Percentiles rank a stretch among this genome's conserved stretches.
phyloP scores from a whole-genome alignment of 2,329 filamentous ascomycete species.

The Aspergillus fijiensis region DNA sequence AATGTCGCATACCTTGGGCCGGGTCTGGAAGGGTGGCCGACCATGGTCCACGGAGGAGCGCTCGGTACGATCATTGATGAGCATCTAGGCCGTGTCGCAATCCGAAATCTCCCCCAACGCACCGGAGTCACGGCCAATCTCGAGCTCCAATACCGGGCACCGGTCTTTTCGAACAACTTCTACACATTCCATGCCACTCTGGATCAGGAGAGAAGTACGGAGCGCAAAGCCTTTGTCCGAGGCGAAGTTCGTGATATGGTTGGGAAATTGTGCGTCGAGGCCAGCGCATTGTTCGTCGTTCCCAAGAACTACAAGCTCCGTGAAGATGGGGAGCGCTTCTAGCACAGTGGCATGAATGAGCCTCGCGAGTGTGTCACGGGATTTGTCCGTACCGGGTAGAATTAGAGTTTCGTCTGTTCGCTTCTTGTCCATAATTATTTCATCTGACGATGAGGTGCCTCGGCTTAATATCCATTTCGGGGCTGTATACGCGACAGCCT shows the following conservation, averaged over 20 bases:
- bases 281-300: constrained; percentile 60
- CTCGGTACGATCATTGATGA: constrained; percentile 70
- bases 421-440: too few species aligned
- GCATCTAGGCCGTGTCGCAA: constrained; percentile 63
- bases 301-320: constrained; percentile 50
- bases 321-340: constrained; percentile 44
- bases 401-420: too few species aligned
- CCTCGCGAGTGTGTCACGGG: not conserved
- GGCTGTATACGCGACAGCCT: not conserved
- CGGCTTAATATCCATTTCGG: not conserved
- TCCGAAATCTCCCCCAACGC: constrained; percentile 48
- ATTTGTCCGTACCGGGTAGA: not conserved
- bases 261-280: constrained; percentile 60
- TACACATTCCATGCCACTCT: constrained; percentile 59
- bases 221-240: constrained; percentile 39
- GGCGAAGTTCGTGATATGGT: constrained; percentile 39
- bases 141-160: constrained; percentile 62
- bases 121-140: constrained; percentile 59
- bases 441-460: not conserved
- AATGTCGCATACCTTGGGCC: constrained; percentile 68
- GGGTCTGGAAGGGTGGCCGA: constrained; percentile 68
- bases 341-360: not conserved
- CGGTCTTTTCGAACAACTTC: constrained; percentile 60
- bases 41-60: constrained; percentile 68
- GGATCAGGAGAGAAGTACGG: constrained; percentile 39